Evolutionary conservation across 768 basidiomycete genomes (phyloP).

Genomic region (Rhizopogon vesiculosus): DNA sequence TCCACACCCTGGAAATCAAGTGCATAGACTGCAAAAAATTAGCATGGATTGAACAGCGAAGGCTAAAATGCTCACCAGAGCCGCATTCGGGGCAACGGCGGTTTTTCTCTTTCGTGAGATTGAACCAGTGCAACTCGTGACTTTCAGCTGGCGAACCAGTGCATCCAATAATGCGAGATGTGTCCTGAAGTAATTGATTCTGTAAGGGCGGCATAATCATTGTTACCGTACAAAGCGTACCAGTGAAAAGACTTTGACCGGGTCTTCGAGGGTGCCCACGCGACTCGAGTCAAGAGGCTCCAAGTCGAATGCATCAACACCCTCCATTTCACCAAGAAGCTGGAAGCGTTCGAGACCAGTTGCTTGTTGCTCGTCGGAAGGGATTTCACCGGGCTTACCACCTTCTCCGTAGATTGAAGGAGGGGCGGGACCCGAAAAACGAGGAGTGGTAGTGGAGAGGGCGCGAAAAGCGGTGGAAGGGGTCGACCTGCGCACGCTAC

Average conservation of each 20-base stretch:
- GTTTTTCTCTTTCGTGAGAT: conserved; percentile 55
- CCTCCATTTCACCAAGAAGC: conserved; percentile 82
- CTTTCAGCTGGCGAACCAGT: conserved; percentile 94
- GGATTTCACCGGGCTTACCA: conserved; percentile 67
- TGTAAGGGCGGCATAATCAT: neutral
- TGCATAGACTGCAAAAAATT: conserved; percentile 51
- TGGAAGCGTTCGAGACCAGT: conserved; percentile 98
- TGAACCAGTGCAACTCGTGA: conserved; percentile 90
- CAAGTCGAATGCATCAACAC: conserved; percentile 86
- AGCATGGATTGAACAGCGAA: neutral
- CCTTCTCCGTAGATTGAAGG: conserved; percentile 71
- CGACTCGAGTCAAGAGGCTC: conserved; percentile 79
- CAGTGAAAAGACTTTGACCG: conserved; percentile 81
- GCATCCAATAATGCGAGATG: conserved; percentile 86
- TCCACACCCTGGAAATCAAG: conserved; percentile 69
- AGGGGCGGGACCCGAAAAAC: conserved; percentile 53
- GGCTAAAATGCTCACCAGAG: conserved; percentile 55
- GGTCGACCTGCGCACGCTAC: conserved; percentile 11
- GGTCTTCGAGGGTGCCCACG: conserved; percentile 83
- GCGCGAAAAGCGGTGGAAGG: conserved; percentile 39
- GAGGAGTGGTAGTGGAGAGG: conserved; percentile 53
- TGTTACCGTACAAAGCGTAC: conserved; percentile 44
- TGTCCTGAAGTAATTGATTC: conserved; percentile 43
- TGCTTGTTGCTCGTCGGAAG: conserved; percentile 84
- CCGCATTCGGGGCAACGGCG: conserved; percentile 92